Percentiles rank a stretch among this genome's conserved stretches.
Evolutionary conservation across 2,329 filamentous ascomycete species (phyloP).

Genomic region (Thermothelomyces thermophilus): DNA sequence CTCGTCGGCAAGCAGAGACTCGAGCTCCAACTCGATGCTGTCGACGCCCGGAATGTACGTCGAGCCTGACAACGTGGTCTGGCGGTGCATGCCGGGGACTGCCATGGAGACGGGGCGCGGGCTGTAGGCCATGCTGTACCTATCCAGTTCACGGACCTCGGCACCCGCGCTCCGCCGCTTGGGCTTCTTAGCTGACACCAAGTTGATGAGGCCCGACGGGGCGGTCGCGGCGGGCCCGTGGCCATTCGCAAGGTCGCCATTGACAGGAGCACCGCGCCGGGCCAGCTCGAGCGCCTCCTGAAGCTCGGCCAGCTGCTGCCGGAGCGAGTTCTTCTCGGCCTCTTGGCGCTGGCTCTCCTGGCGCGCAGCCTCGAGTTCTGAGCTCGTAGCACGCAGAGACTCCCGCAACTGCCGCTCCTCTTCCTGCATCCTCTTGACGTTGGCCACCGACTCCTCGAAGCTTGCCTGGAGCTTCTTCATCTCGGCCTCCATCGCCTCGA

Average conservation of each 20-base stretch:
- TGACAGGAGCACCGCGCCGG: conserved; percentile 68
- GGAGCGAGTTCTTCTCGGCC: conserved; percentile 75
- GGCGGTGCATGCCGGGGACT: conserved; percentile 54
- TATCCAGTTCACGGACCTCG: conserved; percentile 77
- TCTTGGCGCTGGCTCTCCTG: conserved; percentile 70
- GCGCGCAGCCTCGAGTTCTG: conserved; percentile 75
- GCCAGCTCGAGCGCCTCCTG: conserved; percentile 89
- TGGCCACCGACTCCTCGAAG: conserved; percentile 83
- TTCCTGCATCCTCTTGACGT: conserved; percentile 90
- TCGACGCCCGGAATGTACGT: conserved; percentile 77
- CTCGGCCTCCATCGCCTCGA: conserved; percentile 89
- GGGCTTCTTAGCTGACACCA: conserved; percentile 94
- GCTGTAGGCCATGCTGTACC: conserved; percentile 89
- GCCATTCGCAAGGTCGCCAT: conserved; percentile 63
- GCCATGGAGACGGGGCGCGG: conserved; percentile 96
- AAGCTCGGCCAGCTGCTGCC: conserved; percentile 81
- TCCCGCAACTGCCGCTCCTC: conserved; percentile 84
- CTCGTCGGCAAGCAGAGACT: conserved; percentile 88
- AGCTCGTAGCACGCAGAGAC: conserved; percentile 68
- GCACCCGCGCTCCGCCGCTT: conserved; percentile 89
- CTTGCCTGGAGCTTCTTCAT: conserved; percentile 85
- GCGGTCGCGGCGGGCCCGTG: conserved; percentile 44
- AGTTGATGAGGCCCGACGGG: conserved; percentile 80
- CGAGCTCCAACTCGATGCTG: conserved; percentile 90
- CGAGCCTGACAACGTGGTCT: conserved; percentile 61